Evolutionary conservation across 2,329 filamentous ascomycete species (phyloP), one percentile per base, ranked within the genome.

Genomic region (Colletotrichum sansevieriae): DNA sequence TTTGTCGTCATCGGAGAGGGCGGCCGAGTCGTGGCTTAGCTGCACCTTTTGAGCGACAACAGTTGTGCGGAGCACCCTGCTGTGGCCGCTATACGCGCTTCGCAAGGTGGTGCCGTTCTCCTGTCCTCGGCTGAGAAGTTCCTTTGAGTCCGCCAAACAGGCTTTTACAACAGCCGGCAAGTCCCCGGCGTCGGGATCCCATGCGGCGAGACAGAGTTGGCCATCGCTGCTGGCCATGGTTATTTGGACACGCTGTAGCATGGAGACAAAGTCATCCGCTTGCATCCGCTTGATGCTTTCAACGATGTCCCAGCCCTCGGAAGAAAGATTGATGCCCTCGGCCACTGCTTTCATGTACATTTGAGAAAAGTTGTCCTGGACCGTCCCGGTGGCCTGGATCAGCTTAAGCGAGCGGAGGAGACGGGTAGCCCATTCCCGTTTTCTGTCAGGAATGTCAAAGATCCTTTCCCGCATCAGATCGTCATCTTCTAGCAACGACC

Each of bases 41-140:
- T 94, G 90, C 18, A 96, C 92, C 76, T 92, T 92, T 75, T 95
- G 92, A 15, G 92, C 92, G 58, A 95, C 89, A 37, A 95, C 88
- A 0, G 93, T 95, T 1, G 92, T 93, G 51, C 93, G 86, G 46
- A 93, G 80, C 49, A 91, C 89, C 71, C 89, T 90, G 79, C 87
- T 87, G 71, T 91, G 90, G 11, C 91, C 85, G 73, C 91, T 91
- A 77, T 96, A 92, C 76, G 91, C 91, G 79, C 91, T 97, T 70
- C 90, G 89, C 35, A 97, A 84, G 4, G 83, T 79, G 43, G 81
- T 82, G 10, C 83, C 80, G 4, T 81, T 76, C 51, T 81, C 78
- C 52, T 83, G 76, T 15, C 87, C 83, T 49, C 78, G 79, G 39
- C 79, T 74, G 22, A 84, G 74, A 6, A 92, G 76, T 12, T 74